Conservation (phyloP, 2,329 filamentous ascomycete genomes). For the Lasiodiplodia sp. region DNA sequence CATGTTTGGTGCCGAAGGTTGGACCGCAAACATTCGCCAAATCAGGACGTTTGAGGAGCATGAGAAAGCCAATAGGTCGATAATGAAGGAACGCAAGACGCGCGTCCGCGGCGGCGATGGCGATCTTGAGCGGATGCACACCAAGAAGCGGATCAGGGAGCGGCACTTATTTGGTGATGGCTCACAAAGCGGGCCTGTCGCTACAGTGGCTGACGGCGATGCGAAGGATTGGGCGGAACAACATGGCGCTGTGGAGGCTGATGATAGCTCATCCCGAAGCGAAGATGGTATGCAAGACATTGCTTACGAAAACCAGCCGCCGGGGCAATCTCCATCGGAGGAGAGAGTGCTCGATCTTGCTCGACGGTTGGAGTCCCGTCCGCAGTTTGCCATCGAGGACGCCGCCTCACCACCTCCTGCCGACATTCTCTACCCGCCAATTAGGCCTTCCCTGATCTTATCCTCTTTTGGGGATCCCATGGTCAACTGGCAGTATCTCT, state of each 20-base stretch:
- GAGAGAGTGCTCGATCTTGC: constrained; percentile 27
- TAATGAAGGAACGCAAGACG: constrained; percentile 53
- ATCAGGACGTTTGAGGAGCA: constrained; percentile 71
- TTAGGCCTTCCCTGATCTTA: constrained; percentile 44
- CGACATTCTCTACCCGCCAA: constrained; percentile 36
- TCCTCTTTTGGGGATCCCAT: constrained; percentile 58
- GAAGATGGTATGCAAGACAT: constrained; percentile 50
- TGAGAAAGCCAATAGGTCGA: constrained; percentile 49
- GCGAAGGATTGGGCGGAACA: constrained; percentile 53
- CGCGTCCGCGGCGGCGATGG: constrained; percentile 37
- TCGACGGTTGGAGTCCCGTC: constrained; percentile 20
- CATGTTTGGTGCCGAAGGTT: constrained; percentile 85
- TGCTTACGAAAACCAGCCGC: constrained; percentile 33
- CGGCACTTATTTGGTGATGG: constrained; percentile 49
- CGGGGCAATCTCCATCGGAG: constrained; percentile 31
- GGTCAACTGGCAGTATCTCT: constrained; percentile 92
- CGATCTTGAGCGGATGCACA: constrained; percentile 46
- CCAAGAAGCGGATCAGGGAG: constrained; percentile 60
- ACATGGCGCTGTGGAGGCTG: constrained; percentile 57
- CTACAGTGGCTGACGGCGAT: constrained; percentile 9
- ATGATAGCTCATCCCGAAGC: constrained; percentile 42
- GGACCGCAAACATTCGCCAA: constrained; percentile 72
- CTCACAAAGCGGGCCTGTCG: background rate
- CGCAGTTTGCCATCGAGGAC: constrained; percentile 29
- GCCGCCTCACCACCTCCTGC: constrained; percentile 25